Percentiles rank a stretch among this genome's conserved stretches.
Evolutionary conservation across 306 rosid genomes (phyloP).

Genomic region (Spatholobus suberectus): DNA sequence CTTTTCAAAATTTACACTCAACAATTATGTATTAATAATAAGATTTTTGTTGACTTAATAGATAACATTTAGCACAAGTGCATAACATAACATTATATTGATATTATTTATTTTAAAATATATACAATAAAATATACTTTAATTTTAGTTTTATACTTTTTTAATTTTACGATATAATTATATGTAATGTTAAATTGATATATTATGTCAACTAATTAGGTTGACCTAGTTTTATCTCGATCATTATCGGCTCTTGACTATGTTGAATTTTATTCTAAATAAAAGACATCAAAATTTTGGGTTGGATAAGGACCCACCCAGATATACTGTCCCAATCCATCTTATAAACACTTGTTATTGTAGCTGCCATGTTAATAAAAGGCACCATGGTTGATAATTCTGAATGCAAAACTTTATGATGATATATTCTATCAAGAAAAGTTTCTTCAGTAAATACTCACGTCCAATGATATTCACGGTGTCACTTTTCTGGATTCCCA

Average conservation of each 20-base stretch:
- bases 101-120: no score
- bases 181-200: not conserved
- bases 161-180: not conserved
- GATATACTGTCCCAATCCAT: not conserved
- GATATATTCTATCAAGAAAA: slow-evolving; percentile 6
- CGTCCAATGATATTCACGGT: slow-evolving; percentile 83
- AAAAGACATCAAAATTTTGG: not conserved
- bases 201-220: not conserved
- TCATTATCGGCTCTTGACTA: not conserved
- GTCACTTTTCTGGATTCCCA: slow-evolving; percentile 62
- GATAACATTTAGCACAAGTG: not conserved
- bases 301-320: not conserved
- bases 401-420: slow-evolving; percentile 30
- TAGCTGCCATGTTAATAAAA: not conserved
- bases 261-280: not conserved
- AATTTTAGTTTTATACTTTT: not conserved
- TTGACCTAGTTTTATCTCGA: not conserved
- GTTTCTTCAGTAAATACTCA: slow-evolving; percentile 52
- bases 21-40: not conserved
- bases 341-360: not conserved
- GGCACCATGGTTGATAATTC: slow-evolving; percentile 8
- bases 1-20: not conserved
- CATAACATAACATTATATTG: not conserved
- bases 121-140: not conserved
- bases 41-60: not conserved